Evolutionary conservation across 2,329 filamentous ascomycete species (phyloP).

Genomic region (Monilinia laxa): DNA sequence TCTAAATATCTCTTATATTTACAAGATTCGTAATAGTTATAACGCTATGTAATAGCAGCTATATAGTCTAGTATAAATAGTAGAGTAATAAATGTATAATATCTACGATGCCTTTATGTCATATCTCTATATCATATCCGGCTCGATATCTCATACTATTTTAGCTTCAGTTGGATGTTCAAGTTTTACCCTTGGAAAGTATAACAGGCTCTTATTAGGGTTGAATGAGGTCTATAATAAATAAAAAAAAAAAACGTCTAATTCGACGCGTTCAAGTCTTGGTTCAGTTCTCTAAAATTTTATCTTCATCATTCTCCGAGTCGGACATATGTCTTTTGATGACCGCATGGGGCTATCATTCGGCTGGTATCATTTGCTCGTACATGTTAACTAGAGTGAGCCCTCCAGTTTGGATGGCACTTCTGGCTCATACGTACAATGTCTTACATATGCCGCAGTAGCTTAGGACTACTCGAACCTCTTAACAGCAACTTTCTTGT

Average conservation of each 20-base stretch:
- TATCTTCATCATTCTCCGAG: not conserved
- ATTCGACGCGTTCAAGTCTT: not conserved
- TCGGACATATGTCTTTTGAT: not conserved
- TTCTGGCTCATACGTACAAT: slow-evolving; percentile 27
- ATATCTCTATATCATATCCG: too few species aligned
- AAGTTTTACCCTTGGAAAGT: too few species aligned
- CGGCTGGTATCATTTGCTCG: slow-evolving; percentile 2
- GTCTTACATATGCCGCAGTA: slow-evolving; percentile 29
- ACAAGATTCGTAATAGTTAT: too few species aligned
- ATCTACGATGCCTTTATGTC: too few species aligned
- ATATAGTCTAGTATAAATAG: too few species aligned
- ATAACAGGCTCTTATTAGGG: too few species aligned
- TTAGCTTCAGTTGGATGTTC: too few species aligned
- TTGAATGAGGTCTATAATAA: too few species aligned
- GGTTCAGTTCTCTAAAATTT: not conserved
- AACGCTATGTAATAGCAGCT: too few species aligned
- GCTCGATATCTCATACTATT: too few species aligned
- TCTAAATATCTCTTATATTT: too few species aligned
- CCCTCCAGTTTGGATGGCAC: slow-evolving; percentile 1
- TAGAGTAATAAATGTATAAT: too few species aligned
- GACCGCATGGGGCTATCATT: not conserved
- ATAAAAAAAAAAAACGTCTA: not conserved
- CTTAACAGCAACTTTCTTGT: slow-evolving; percentile 35
- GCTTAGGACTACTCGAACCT: slow-evolving; percentile 25
- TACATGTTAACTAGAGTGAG: not conserved